A percentile compares a stretch with the other conserved stretches of the same genome.
phyloP scores from a whole-genome alignment of 495 filamentous ascomycete species.

The Lasiosphaeria hispida region DNA sequence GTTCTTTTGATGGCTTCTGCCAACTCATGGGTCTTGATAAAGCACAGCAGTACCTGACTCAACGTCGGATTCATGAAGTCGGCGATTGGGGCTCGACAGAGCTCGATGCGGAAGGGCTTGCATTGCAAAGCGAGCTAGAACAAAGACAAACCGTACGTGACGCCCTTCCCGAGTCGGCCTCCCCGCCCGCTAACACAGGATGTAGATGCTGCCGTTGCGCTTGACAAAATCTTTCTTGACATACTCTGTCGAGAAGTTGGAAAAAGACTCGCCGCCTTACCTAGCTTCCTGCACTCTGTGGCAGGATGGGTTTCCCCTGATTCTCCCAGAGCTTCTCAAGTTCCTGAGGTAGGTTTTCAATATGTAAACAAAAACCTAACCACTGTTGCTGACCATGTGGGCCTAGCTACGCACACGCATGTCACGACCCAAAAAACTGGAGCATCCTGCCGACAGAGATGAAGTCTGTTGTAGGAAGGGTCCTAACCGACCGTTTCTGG shows the following conservation, averaged over 20 bases:
- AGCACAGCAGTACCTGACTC: constrained; percentile 74
- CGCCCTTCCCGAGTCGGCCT: neutral
- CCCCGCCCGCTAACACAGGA: constrained; percentile 11
- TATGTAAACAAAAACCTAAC: neutral
- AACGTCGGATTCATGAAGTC: constrained; percentile 69
- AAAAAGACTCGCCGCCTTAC: constrained; percentile 63
- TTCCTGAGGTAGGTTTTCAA: constrained; percentile 65
- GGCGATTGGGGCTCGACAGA: constrained; percentile 76
- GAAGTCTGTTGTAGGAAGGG: constrained; percentile 70
- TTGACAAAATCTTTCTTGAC: constrained; percentile 86
- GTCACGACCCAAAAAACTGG: constrained; percentile 87
- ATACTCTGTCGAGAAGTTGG: constrained; percentile 84
- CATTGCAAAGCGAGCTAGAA: constrained; percentile 71
- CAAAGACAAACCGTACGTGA: constrained; percentile 63
- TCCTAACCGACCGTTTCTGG: constrained; percentile 96
- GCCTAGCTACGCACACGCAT: constrained; percentile 81
- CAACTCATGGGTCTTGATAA: constrained; percentile 72
- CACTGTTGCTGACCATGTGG: constrained; percentile 13
- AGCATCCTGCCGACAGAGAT: constrained; percentile 72
- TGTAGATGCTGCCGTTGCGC: constrained; percentile 70
- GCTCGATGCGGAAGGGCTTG: constrained; percentile 76
- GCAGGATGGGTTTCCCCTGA: constrained; percentile 75
- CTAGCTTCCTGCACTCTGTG: constrained; percentile 73
- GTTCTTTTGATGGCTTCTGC: constrained; percentile 78
- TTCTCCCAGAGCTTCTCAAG: constrained; percentile 82